Base-by-base conservation (phyloP, 2,329 filamentous ascomycete species). In the Capronia americana region DNA sequence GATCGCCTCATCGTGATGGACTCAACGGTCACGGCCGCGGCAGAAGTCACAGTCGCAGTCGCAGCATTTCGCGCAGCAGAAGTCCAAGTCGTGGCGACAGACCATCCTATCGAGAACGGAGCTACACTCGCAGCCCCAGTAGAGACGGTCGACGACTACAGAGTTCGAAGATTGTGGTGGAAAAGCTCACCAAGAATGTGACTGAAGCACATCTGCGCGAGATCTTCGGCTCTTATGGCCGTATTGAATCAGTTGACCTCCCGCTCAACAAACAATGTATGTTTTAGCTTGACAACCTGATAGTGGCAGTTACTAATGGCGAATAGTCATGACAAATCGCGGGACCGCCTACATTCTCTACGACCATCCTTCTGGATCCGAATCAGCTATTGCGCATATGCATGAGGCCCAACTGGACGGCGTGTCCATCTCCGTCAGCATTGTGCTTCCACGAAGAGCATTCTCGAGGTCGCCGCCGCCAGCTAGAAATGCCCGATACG, bases 381-480 rank as follows among this genome's bases (percentile, higher is more conserved):
- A 97, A 79, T 84, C 88, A 14, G 95, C 95, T 30, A 96, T 97
- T 73, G 88, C 93, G 20, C 92, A 96, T 77, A 98, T 99, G 95
- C 95, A 99, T 78, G 95, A 99, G 80, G 92, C 92, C n/a, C 92
- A 96, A 75, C 81, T 97, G 30, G 93, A 97, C 77, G 93, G 93
- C 59, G 87, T 89, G 24, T 84, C 88, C 46, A 89, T 97, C 74
- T 90, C 90, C 74, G 93, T 97, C 57, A 95, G 92, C 53, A 95
- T 97, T 71, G 92, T 97, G 28, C 83, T 96, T 41, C 92, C 92
- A 0, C 87, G 91, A 57, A 88, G 91, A 74, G 92, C 92, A 73
- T 92, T 97, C 74, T 93, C 92, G 6, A 88, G 88, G 20, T 88
- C 90, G 54, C 93, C 93, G 17, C 92, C 92, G 1, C 86, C 86